phyloP scores from a whole-genome alignment of 768 basidiomycete species.

The Mrakia blollopis region DNA sequence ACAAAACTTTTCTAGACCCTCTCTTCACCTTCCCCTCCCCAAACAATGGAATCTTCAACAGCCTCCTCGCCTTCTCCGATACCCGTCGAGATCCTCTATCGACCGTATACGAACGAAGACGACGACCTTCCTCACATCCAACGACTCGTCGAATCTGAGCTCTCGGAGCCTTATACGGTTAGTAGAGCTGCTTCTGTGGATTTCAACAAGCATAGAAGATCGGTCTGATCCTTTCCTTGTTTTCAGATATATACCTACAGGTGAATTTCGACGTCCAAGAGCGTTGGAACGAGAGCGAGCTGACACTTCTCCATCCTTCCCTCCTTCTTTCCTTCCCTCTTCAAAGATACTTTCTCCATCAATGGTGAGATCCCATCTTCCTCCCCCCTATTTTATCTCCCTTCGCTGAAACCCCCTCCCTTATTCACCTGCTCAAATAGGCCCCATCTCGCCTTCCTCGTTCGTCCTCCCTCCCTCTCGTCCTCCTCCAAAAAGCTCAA shows the following conservation, averaged over 20 bases:
- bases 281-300: not conserved
- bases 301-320: not conserved
- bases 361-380: conserved; percentile 63
- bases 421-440: not conserved
- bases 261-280: not conserved
- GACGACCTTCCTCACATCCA: conserved; percentile 23
- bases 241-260: conserved; percentile 32
- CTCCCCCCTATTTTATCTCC: not conserved
- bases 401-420: not conserved
- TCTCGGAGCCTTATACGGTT: conserved; percentile 31
- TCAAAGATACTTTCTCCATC: conserved; percentile 73
- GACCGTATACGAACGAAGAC: conserved; percentile 20
- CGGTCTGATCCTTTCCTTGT: too few species aligned
- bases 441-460: conserved; percentile 32
- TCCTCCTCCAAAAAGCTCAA: not conserved
- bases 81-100: conserved; percentile 10
- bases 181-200: not conserved
- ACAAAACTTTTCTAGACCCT: not conserved
- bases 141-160: conserved; percentile 27
- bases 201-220: not conserved
- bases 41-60: not conserved
- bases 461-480: conserved; percentile 41
- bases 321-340: not conserved
- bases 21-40: too few species aligned
- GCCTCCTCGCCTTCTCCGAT: not conserved